Percentiles rank a stretch among this genome's conserved stretches.
phyloP scores from a whole-genome alignment of 768 basidiomycete genomes.

The Leccinum truebloodii region DNA sequence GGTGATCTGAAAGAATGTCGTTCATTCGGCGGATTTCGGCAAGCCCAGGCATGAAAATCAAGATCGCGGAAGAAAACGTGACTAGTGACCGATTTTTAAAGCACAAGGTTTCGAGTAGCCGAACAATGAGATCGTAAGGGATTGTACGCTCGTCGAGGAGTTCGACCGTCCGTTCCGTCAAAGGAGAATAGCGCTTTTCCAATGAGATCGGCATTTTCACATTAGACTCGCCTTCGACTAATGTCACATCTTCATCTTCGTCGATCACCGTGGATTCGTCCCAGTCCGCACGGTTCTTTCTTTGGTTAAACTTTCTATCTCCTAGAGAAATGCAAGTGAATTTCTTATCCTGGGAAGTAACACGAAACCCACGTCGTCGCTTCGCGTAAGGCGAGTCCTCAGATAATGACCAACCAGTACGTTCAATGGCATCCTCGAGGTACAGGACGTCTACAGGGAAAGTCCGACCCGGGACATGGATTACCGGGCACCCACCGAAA shows the following conservation, averaged over 20 bases:
- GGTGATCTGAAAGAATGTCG: conserved; percentile 79
- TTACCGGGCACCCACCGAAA: conserved; percentile 82
- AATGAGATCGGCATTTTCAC: conserved; percentile 44
- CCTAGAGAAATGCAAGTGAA: conserved; percentile 38
- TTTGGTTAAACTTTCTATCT: conserved; percentile 64
- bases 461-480: conserved; percentile 91
- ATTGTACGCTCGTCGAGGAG: conserved; percentile 86
- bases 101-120: conserved; percentile 81
- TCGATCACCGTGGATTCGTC: conserved; percentile 63
- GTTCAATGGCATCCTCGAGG: conserved; percentile 92
- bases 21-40: conserved; percentile 89
- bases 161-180: conserved; percentile 77
- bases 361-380: conserved; percentile 48
- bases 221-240: conserved; percentile 19
- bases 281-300: conserved; percentile 72
- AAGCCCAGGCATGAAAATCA: conserved; percentile 94
- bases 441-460: conserved; percentile 88
- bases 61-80: conserved; percentile 72
- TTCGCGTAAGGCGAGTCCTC: conserved; percentile 82
- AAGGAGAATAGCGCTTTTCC: conserved; percentile 78
- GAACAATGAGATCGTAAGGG: conserved; percentile 87
- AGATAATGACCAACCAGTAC: conserved; percentile 73
- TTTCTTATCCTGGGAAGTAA: not conserved
- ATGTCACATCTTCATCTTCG: conserved; percentile 67
- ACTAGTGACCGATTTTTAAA: conserved; percentile 55